phyloP scores from a whole-genome alignment of 495 filamentous ascomycete genomes.

The Cercophora sp. region DNA sequence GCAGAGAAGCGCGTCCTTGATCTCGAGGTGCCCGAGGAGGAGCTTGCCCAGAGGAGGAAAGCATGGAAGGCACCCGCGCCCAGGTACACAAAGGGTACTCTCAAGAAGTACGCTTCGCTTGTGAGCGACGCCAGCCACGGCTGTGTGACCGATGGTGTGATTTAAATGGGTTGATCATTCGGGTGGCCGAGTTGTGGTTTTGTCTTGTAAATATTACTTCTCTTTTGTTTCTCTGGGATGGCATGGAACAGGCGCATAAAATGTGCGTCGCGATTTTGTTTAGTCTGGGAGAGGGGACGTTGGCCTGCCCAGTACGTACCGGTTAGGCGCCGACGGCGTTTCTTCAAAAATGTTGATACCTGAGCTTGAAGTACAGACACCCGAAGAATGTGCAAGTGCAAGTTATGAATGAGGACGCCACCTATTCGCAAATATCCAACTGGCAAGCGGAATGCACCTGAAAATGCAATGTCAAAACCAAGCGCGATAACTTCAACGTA shows the following conservation, averaged over 20 bases:
- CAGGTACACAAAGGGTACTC: conserved; percentile 67
- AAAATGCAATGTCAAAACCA: no score
- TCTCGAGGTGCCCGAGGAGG: conserved; percentile 54
- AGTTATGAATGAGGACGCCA: no score
- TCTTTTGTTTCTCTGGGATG: conserved; percentile 1
- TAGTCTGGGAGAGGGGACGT: no score
- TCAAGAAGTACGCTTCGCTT: conserved; percentile 69
- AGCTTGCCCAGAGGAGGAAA: conserved; percentile 61
- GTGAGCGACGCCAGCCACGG: conserved; percentile 75
- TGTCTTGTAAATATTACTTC: conserved; percentile 15
- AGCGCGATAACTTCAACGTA: no score
- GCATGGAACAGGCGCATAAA: conserved; percentile 15
- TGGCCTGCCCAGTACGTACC: no score
- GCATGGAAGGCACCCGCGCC: conserved; percentile 62
- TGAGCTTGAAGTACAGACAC: no score
- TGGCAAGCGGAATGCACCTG: no score
- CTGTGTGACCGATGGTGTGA: conserved; percentile 65
- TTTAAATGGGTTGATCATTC: background rate
- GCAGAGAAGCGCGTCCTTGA: conserved; percentile 63
- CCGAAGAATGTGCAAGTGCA: no score
- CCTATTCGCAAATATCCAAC: no score
- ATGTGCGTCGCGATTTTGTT: no score
- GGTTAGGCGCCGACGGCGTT: no score
- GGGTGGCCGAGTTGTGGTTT: background rate
- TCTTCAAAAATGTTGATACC: no score